phyloP scores from a whole-genome alignment of 306 rosid genomes.

The Citrullus mucosospermus region DNA sequence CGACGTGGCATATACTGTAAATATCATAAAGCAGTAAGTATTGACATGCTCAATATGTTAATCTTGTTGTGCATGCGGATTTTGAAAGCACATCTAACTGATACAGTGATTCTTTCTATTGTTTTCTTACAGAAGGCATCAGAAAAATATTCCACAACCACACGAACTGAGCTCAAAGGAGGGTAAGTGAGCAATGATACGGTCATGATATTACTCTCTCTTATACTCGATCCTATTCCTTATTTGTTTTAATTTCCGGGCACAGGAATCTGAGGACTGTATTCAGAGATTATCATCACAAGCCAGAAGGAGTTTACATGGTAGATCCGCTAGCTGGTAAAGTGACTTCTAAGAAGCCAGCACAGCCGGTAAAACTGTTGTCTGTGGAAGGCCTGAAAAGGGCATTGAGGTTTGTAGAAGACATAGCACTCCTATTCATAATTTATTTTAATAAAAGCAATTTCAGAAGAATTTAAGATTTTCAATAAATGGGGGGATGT shows the following conservation, averaged over 20 bases:
- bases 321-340: slow-evolving; percentile 55
- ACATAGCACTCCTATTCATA: background rate
- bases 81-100: background rate
- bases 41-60: background rate
- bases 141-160: slow-evolving; percentile 46
- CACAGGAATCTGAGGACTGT: slow-evolving; percentile 68
- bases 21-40: slow-evolving; percentile 74
- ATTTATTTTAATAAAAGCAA: background rate
- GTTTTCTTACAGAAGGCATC: slow-evolving; percentile 48
- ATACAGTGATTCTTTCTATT: slow-evolving; percentile 6
- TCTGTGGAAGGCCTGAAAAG: slow-evolving; percentile 68
- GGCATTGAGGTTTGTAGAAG: slow-evolving; percentile 66
- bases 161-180: slow-evolving; percentile 79
- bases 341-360: slow-evolving; percentile 31
- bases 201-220: background rate
- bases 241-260: slow-evolving; percentile 7
- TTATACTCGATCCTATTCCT: slow-evolving; percentile 1
- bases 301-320: slow-evolving; percentile 69
- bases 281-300: slow-evolving; percentile 42
- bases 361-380: slow-evolving; percentile 45
- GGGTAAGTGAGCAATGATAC: slow-evolving; percentile 43
- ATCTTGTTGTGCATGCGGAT: slow-evolving; percentile 6
- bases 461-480: background rate
- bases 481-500: background rate
- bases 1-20: slow-evolving; percentile 60